Conservation (phyloP, 148 eudicot genomes). For the Arctostaphylos glauca region DNA sequence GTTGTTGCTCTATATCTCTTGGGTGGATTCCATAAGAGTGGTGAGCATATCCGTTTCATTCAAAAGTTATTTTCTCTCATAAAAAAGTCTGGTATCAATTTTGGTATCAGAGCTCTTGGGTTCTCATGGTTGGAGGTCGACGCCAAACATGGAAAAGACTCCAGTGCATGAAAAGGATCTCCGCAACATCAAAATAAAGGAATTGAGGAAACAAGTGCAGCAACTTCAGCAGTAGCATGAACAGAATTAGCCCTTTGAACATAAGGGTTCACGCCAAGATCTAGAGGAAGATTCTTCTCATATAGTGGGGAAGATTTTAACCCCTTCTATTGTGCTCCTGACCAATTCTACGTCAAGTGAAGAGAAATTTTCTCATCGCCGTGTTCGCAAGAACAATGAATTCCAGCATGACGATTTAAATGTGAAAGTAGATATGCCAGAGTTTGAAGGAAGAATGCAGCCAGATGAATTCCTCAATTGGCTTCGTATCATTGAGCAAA, state of each 20-base stretch:
- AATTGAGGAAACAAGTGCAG: not conserved
- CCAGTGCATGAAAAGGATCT: not conserved
- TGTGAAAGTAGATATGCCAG: not conserved
- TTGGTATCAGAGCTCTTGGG: not conserved
- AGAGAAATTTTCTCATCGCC: not conserved
- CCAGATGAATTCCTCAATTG: not conserved
- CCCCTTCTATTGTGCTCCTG: not conserved
- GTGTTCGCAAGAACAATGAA: not conserved
- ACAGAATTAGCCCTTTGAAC: not conserved
- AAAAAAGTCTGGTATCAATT: not conserved
- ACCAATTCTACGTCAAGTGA: not conserved
- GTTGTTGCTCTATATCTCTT: not conserved
- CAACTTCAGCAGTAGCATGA: not conserved
- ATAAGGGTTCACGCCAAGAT: not conserved
- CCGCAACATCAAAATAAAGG: not conserved
- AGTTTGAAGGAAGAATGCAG: not conserved
- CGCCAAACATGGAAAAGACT: not conserved
- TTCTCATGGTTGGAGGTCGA: not conserved
- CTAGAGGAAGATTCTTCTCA: not conserved
- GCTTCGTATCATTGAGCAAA: not conserved
- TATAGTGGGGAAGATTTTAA: not conserved
- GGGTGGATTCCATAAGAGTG: not conserved
- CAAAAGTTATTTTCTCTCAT: not conserved
- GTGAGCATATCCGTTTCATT: not conserved
- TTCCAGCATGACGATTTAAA: not conserved